Base-by-base conservation (phyloP, 306 rosid genomes). In the Comarum palustre region DNA sequence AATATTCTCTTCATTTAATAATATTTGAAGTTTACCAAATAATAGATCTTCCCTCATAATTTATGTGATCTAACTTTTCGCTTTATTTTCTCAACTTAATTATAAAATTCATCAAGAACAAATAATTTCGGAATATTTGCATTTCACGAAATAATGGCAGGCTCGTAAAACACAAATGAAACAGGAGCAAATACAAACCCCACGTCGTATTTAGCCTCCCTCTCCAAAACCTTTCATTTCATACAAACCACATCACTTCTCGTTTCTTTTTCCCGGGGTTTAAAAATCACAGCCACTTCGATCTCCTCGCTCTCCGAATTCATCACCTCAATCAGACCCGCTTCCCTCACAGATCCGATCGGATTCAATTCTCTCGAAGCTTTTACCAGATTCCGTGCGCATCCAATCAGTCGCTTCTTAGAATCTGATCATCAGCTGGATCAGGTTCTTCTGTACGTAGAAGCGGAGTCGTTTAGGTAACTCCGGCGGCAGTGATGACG, bases 401-500 rank as follows among this genome's bases (percentile, higher is more conserved):
- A 55, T 45, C n/a, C 31, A 19, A 3, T 7, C 6, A 19, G 22
- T 27, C 27, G 36, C 51, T 63, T 69, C 34, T 38, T 55, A 69
- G 57, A 65, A 47, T 29, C 67, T n/a, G n/a, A n/a, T n/a, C n/a
- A n/a, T 55, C 36, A 36, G 75, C 47, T 71, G 17, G 36, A 32
- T 14, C 63, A 58, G 39, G 67, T 47, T 57, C 25, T 11, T 55
- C 42, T 8, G 20, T 3, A 12, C n/a, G n/a, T n/a, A n/a, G n/a
- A 29, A 47, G 38, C 70, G 76, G 45, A 8, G 68, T 50, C 60
- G 52, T 36, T 15, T 25, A 12, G 54, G 54, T 16, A 54, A 3
- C 16, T 0, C 29, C 59, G 14, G 59, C 29, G 71, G 42, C 12
- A 47, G 81, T 50, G 84, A 92, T 92, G 97, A 86, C 96, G 84